Conservation (phyloP, 1,284 basidiomycete species). For the Coniferiporia sulphurascens region DNA sequence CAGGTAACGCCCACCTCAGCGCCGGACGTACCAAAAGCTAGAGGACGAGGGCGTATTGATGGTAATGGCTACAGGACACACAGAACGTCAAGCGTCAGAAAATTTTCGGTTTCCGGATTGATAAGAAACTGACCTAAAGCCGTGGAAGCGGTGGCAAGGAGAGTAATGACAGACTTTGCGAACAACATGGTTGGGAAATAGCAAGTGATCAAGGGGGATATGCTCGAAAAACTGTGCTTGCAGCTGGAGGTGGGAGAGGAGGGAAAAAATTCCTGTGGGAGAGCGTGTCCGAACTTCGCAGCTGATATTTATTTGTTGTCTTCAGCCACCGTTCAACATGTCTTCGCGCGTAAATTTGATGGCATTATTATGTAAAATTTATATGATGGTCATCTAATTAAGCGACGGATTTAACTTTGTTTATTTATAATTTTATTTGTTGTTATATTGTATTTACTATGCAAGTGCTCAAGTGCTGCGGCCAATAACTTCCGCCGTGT, state of each 20-base stretch:
- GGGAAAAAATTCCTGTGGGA: background rate
- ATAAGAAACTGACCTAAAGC: slow-evolving; percentile 28
- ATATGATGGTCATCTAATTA: too few relatives aligned
- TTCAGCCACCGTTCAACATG: too few relatives aligned
- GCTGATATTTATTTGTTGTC: too few relatives aligned
- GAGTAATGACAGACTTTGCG: slow-evolving; percentile 25
- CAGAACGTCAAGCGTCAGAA: slow-evolving; percentile 8
- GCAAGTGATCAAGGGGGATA: background rate
- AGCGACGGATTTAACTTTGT: too few relatives aligned
- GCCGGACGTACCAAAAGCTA: slow-evolving; percentile 31
- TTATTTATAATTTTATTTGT: too few relatives aligned
- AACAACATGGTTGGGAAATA: slow-evolving; percentile 9
- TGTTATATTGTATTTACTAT: too few relatives aligned
- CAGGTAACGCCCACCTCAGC: background rate
- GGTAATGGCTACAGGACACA: slow-evolving; percentile 25
- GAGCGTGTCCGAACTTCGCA: background rate
- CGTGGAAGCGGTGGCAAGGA: slow-evolving; percentile 28
- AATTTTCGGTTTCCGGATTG: background rate
- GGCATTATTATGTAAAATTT: too few relatives aligned
- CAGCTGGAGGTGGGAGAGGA: slow-evolving; percentile 1
- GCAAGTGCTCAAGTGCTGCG: too few relatives aligned
- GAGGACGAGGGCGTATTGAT: slow-evolving; percentile 31
- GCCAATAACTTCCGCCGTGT: too few relatives aligned
- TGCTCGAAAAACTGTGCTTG: background rate
- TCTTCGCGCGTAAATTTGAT: too few relatives aligned